Evolutionary conservation across 371 early-diverging fungal species (phyloP).

Genomic region (Capillidium rhysosporum): DNA sequence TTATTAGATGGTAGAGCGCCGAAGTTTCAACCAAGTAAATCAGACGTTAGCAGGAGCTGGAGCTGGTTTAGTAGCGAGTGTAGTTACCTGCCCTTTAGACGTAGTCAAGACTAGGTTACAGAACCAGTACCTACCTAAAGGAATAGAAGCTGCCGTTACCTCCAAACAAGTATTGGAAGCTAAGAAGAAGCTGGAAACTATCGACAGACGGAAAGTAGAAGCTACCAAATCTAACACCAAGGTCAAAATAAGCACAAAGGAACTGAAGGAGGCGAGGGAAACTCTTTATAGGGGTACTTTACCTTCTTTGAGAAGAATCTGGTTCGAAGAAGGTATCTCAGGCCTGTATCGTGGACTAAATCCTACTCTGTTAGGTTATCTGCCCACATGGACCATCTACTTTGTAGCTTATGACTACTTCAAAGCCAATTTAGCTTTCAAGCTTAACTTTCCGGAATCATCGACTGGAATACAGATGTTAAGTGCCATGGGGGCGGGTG

Average conservation of each 20-base stretch:
- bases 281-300: background rate
- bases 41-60: conserved; percentile 68
- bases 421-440: conserved; percentile 14
- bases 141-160: conserved; percentile 14
- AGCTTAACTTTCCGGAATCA: background rate
- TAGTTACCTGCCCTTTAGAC: conserved; percentile 82
- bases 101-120: conserved; percentile 89
- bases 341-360: conserved; percentile 82
- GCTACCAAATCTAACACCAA: background rate
- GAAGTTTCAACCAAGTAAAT: conserved; percentile 23
- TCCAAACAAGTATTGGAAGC: conserved; percentile 15
- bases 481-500: conserved; percentile 72
- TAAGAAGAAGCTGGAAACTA: too few species aligned
- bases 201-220: conserved; percentile 9
- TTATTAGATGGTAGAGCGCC: too few species aligned
- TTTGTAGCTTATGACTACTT: conserved; percentile 56
- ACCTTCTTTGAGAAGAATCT: conserved; percentile 54
- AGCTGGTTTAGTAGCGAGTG: conserved; percentile 60
- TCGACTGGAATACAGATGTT: conserved; percentile 35
- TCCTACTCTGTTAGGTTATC: conserved; percentile 69
- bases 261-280: too few species aligned
- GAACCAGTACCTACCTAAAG: conserved; percentile 47
- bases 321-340: conserved; percentile 61
- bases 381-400: conserved; percentile 85
- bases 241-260: background rate